Evolutionary conservation across 345 rosid species (phyloP).

Genomic region (Erysimum cheiranthoides): DNA sequence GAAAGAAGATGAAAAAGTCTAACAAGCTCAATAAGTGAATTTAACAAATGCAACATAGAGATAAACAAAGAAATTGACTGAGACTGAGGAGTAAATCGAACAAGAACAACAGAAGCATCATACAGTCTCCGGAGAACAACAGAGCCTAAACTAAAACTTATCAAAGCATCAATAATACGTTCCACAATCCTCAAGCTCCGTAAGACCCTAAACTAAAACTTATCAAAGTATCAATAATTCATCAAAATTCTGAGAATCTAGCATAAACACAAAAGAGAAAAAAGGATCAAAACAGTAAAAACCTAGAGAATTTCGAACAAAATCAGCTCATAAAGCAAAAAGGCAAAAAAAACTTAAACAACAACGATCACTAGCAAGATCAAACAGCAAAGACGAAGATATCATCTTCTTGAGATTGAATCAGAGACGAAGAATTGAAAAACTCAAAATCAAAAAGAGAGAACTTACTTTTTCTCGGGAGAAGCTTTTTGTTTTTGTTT

Average conservation of each 20-base stretch:
- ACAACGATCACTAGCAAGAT: slow-evolving; percentile 32
- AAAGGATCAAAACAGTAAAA: slow-evolving; percentile 12
- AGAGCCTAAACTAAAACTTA: too few species aligned
- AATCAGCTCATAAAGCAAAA: slow-evolving; percentile 5
- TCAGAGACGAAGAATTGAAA: slow-evolving; percentile 22
- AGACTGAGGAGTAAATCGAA: too few species aligned
- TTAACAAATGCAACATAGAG: too few species aligned
- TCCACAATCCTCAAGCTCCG: slow-evolving; percentile 26
- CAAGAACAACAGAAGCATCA: too few species aligned
- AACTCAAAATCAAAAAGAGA: slow-evolving; percentile 22
- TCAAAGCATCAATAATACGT: too few species aligned
- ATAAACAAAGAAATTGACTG: too few species aligned
- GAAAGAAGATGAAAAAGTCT: too few species aligned
- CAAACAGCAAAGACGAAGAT: slow-evolving; percentile 5
- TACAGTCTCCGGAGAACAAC: too few species aligned
- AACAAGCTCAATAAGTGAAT: too few species aligned
- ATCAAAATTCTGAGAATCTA: slow-evolving; percentile 30
- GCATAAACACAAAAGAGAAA: slow-evolving; percentile 1
- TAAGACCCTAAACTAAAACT: slow-evolving; percentile 33
- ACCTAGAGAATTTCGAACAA: slow-evolving; percentile 2
- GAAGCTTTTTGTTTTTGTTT: not conserved
- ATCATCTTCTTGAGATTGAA: slow-evolving; percentile 24
- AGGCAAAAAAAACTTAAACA: slow-evolving; percentile 6
- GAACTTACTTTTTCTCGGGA: slow-evolving; percentile 16
- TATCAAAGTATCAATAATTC: slow-evolving; percentile 15